phyloP scores from a whole-genome alignment of 2,329 filamentous ascomycete species.

The Cercospora sp. region DNA sequence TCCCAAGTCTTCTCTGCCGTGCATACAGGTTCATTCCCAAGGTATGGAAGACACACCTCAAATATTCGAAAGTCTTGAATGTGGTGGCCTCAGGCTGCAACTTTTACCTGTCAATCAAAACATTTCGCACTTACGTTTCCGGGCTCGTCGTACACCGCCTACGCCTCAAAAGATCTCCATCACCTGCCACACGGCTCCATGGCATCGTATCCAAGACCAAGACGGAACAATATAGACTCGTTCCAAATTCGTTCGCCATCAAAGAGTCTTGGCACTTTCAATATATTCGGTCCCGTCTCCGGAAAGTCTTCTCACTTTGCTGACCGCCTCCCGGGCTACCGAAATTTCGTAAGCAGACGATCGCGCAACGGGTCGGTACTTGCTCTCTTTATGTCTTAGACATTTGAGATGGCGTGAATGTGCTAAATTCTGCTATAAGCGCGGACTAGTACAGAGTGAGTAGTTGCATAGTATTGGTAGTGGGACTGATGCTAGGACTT shows the following conservation, averaged over 20 bases:
- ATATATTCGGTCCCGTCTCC: neutral
- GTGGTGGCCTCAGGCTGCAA: neutral
- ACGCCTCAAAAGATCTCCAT: neutral
- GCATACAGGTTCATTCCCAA: neutral
- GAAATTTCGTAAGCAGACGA: neutral
- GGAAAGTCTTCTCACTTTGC: neutral
- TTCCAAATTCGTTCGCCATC: neutral
- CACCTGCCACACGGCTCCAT: neutral
- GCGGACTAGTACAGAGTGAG: neutral
- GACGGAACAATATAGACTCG: neutral
- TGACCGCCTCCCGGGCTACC: neutral
- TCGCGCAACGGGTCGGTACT: neutral
- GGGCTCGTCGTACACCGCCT: neutral
- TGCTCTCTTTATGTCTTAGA: neutral
- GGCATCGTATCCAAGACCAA: neutral
- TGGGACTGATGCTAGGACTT: neutral
- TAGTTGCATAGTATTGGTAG: neutral
- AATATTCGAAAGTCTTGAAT: neutral
- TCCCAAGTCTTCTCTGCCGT: neutral
- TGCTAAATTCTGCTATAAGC: neutral
- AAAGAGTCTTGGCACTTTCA: neutral
- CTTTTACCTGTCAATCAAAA: neutral
- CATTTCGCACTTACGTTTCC: neutral
- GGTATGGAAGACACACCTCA: neutral
- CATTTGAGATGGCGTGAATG: neutral